These are phyloP conservation scores for Butyriboletus appendiculatus DNA, from an alignment of 1,284 basidiomycete species.

Conservation along the genomic window DNA sequence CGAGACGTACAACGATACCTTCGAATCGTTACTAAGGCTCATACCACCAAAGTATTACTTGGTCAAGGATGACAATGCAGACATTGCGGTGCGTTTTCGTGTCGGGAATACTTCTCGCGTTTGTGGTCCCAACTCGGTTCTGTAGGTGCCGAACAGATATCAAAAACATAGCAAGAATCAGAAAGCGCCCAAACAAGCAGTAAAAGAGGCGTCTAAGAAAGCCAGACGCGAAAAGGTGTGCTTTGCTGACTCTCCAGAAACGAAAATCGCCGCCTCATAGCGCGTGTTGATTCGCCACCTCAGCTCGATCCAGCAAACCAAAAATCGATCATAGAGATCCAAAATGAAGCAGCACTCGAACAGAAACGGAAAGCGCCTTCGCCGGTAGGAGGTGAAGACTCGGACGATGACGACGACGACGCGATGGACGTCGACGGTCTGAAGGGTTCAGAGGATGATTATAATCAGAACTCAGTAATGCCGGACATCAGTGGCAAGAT, in stretches of 20 bases:
- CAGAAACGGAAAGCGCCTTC: conserved; percentile 12
- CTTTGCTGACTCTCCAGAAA: background rate
- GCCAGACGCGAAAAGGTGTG: conserved; percentile 81
- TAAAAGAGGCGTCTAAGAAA: conserved; percentile 86
- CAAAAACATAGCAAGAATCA: conserved; percentile 89
- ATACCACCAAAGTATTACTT: conserved; percentile 91
- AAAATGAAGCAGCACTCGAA: conserved; percentile 48
- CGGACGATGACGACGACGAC: background rate
- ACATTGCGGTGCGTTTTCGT: conserved; percentile 16
- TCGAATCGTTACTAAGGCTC: conserved; percentile 77
- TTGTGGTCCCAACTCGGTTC: background rate
- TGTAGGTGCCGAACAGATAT: conserved; percentile 69
- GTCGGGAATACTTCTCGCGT: background rate
- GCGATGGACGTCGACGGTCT: conserved; percentile 23
- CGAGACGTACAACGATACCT: conserved; percentile 80
- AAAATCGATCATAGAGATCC: conserved; percentile 79
- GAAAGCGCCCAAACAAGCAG: conserved; percentile 78
- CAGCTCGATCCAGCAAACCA: conserved; percentile 91
- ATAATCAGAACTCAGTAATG: conserved; percentile 18
- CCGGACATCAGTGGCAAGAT: conserved; percentile 36
- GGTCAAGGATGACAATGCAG: conserved; percentile 51
- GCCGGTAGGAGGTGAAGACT: background rate
- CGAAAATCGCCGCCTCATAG: background rate
- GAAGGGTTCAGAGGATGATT: conserved; percentile 33
- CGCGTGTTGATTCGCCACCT: background rate